These are phyloP conservation scores for Leptographium flavum DNA, from an alignment of 2,329 filamentous ascomycete species.

Conservation along the genomic window DNA sequence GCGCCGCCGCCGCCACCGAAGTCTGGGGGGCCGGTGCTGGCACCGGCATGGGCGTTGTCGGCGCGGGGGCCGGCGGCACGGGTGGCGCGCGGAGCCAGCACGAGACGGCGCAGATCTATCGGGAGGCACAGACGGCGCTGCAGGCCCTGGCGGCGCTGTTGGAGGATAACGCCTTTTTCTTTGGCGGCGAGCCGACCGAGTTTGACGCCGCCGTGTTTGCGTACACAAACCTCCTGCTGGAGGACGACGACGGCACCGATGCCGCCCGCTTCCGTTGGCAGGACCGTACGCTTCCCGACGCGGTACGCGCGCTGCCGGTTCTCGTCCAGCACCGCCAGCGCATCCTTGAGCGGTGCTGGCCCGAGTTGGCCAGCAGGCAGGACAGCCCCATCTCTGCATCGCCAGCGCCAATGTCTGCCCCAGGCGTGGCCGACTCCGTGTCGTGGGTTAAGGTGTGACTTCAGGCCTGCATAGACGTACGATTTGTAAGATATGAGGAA, in stretches of 20 bases:
- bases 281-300: conserved; percentile 42
- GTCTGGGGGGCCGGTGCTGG: not conserved
- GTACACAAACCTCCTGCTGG: conserved; percentile 71
- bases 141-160: conserved; percentile 30
- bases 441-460: too few relatives aligned
- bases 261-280: conserved; percentile 41
- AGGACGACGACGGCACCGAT: conserved; percentile 19
- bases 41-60: too few relatives aligned
- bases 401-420: too few relatives aligned
- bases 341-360: conserved; percentile 19
- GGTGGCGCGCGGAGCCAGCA: conserved; percentile 21
- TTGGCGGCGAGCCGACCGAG: conserved; percentile 48
- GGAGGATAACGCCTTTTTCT: conserved; percentile 23
- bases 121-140: conserved; percentile 29
- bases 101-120: conserved; percentile 24
- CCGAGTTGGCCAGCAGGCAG: not conserved
- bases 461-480: too few relatives aligned
- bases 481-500: too few relatives aligned
- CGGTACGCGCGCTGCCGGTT: conserved; percentile 41
- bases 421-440: too few relatives aligned
- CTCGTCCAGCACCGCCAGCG: conserved; percentile 49
- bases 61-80: not conserved
- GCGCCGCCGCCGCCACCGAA: conserved; percentile 58
- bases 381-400: not conserved
- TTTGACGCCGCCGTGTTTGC: conserved; percentile 87